Evolutionary conservation across 2,329 filamentous ascomycete genomes (phyloP).

Genomic region (Cladobotryum protrusum): DNA sequence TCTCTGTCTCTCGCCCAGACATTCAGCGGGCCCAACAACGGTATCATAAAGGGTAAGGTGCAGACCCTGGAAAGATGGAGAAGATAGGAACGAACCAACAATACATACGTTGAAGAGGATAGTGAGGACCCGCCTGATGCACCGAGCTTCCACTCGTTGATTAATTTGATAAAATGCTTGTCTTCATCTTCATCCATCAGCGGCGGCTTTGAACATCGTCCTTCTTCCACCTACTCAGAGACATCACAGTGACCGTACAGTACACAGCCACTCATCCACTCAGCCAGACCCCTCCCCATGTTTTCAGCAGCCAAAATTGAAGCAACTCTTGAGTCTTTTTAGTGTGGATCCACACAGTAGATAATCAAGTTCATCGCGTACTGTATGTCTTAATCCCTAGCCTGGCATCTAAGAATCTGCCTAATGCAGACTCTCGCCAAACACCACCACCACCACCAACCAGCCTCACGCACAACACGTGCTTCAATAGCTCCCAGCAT

Average conservation of each 20-base stretch:
- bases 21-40: not conserved
- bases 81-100: not conserved
- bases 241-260: conserved; percentile 5
- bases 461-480: too few relatives aligned
- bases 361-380: too few relatives aligned
- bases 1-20: too few relatives aligned
- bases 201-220: not conserved
- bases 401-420: not conserved
- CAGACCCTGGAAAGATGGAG: too few relatives aligned
- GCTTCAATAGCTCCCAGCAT: too few relatives aligned
- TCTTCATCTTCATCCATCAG: too few relatives aligned
- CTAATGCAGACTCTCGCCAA: not conserved
- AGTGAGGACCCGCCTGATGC: not conserved
- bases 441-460: not conserved
- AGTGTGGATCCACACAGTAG: too few relatives aligned
- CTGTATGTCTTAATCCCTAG: too few relatives aligned
- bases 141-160: not conserved
- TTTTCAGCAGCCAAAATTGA: too few relatives aligned
- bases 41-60: conserved; percentile 6
- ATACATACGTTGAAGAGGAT: not conserved
- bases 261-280: not conserved
- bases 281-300: too few relatives aligned
- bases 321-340: too few relatives aligned
- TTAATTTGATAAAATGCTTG: not conserved
- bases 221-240: not conserved